A percentile compares a stretch with the other conserved stretches of the same genome.
phyloP scores from a whole-genome alignment of 2,329 filamentous ascomycete genomes.

The Arthrobotrys musiformis region DNA sequence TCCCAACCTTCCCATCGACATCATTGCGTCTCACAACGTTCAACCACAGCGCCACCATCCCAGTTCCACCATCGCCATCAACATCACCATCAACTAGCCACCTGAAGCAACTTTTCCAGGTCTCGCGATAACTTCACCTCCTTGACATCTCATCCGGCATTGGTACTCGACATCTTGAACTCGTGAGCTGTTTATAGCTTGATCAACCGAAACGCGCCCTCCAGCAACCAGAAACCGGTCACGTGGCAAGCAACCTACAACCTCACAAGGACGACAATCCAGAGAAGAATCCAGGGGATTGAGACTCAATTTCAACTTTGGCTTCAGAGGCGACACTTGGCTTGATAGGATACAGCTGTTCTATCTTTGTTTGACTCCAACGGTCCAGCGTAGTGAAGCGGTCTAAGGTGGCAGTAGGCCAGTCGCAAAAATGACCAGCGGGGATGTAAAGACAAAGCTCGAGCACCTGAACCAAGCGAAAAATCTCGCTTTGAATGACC shows the following conservation, averaged over 20 bases:
- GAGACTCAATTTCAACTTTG: not conserved
- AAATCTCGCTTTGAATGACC: constrained; percentile 85
- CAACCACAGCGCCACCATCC: constrained; percentile 2
- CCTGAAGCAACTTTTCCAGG: not conserved
- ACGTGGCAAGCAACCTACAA: constrained; percentile 28
- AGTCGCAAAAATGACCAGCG: constrained; percentile 67
- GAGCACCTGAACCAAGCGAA: constrained; percentile 89
- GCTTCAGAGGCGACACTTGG: constrained; percentile 2
- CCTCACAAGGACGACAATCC: not conserved
- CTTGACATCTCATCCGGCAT: not conserved
- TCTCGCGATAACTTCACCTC: not conserved
- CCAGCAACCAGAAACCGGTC: constrained; percentile 20
- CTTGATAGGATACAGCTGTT: constrained; percentile 7
- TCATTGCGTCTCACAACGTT: constrained; percentile 19
- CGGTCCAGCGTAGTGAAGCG: constrained; percentile 38
- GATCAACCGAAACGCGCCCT: constrained; percentile 29
- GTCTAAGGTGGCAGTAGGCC: constrained; percentile 46
- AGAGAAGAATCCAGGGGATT: not conserved
- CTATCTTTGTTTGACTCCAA: constrained; percentile 34
- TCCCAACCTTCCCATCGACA: constrained; percentile 41
- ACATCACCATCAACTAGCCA: not conserved
- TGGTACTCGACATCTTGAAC: not conserved
- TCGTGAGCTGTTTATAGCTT: not conserved
- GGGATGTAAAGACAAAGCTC: constrained; percentile 75
- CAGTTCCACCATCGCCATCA: not conserved